These are phyloP conservation scores for Xerocomellus amylosporus DNA, from an alignment of 768 basidiomycete genomes.

Conservation along the genomic window DNA sequence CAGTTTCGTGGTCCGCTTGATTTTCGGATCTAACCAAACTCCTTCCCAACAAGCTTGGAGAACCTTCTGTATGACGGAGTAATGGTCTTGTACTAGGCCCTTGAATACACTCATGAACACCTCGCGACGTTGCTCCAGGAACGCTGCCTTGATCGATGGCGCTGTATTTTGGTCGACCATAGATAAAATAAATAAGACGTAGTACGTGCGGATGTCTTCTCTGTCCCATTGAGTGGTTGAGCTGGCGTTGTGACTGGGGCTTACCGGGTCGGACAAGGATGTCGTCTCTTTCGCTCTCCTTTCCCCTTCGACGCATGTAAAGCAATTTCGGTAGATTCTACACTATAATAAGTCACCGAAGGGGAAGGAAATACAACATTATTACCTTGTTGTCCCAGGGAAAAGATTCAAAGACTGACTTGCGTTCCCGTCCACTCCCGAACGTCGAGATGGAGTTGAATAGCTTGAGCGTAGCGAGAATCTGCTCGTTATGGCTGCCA, in stretches of 20 bases:
- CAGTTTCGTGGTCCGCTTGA: conserved; percentile 71
- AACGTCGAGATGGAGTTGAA: conserved; percentile 61
- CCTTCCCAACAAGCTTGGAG: conserved; percentile 76
- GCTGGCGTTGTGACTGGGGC: conserved; percentile 1
- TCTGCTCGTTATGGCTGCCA: conserved; percentile 60
- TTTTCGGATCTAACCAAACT: conserved; percentile 69
- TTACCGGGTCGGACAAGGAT: conserved; percentile 57
- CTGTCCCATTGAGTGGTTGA: conserved; percentile 1
- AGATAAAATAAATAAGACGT: conserved; percentile 68
- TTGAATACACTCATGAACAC: conserved; percentile 69
- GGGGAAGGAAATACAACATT: background rate
- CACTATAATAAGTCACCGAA: background rate
- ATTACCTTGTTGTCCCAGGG: conserved; percentile 76
- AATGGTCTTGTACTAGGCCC: conserved; percentile 64
- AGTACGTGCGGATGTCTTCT: conserved; percentile 77
- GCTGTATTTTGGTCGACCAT: conserved; percentile 54
- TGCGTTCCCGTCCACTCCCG: conserved; percentile 64
- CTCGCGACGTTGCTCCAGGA: conserved; percentile 71
- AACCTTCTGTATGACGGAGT: conserved; percentile 55
- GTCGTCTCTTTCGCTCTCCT: conserved; percentile 37
- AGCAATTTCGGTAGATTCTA: conserved; percentile 67
- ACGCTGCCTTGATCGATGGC: conserved; percentile 54
- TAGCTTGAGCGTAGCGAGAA: conserved; percentile 63
- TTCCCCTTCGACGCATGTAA: conserved; percentile 64
- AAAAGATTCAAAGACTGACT: conserved; percentile 61